Evolutionary conservation across 2,329 filamentous ascomycete genomes (phyloP), one percentile per base, ranked within the genome.

Genomic region (Alternaria postmessia): DNA sequence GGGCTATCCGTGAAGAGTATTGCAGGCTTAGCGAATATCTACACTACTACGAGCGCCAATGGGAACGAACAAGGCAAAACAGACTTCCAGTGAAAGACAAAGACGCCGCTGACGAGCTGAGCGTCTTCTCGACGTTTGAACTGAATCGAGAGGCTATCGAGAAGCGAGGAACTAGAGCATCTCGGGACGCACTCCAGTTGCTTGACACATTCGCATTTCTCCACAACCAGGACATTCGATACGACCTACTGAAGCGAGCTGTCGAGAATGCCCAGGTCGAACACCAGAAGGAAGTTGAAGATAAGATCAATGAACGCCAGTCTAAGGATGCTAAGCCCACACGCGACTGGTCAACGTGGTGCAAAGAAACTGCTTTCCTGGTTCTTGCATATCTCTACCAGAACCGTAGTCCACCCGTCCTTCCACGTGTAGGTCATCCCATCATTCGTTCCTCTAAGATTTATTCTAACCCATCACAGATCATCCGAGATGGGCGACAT

Each of bases 11-110:
- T 22, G 44, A 64, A 32, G 57, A 61, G 8, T 47, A 69, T 20
- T 69, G 69, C 39, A 69, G 57, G 20, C 47, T 73, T 18, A 51
- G 44, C 22, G 58, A 62, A 7, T 71, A 72, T 41, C n/a, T 70
- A 18, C 36, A 62, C 11, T 65, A 63, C 42, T 65, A 60, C 51
- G 48, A 66, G 12, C 54, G 43, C 4, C 59, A 46, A 39, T 66
- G 68, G 67, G 12, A 62, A 30, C 39, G 48, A 6, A 54, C 63
- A 24, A 63, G 67, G 43, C 43, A 36, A 24, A 42, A 20, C 28
- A 32, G 28, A 30, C 47, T 30, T 39, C 18, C 54, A 30, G 54
- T 59, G 30, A 55, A 18, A 41, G 46, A 24, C 5, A 44, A 53
- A 18, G 51, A 53, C 22, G 51, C 51, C 4, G 51, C 39, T 32